Evolutionary conservation across 805 yeast species (phyloP), one percentile per base, ranked within the genome.

Genomic region (Pichia cephalocereana): DNA sequence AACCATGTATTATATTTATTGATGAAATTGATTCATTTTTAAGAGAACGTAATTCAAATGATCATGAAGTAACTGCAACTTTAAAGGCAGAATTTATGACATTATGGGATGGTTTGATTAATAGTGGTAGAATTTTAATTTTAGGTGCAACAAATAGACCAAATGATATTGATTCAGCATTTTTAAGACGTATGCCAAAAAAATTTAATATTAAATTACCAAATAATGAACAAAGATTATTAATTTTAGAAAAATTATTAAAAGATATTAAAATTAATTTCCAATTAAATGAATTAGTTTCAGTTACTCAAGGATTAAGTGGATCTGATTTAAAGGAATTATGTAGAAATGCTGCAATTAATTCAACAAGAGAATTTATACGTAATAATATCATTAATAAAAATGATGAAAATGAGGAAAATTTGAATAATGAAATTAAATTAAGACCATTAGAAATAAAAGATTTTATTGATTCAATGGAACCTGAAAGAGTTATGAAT

Each of bases 41-140:
- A 56, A 77, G 97, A 56, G 96, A 88, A 60, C 75, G 99, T 53
- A 76, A 83, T 18, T 76, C 87, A 1, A 71, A 74, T 44, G 99
- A 91, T 66, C 97, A 91, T 67, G 99, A 91, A 66, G 89, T 87
- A n/a, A 89, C 96, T 31, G 87, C 96, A 0, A 83, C 84, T 76
- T 71, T 91, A 52, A 91, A 91, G 66, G 96, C 98, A 0, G 98
- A 91, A 65, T 93, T 91, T 60, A 91, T 91, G 97, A 88, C 96
- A 0, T 69, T 91, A 45, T 91, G 98, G 98, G 99, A 91, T 64
- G 99, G 99, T 0, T 70, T 91, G 32, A 67, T 77, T 8, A 75
- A 85, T 10, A 63, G 67, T n/a, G 95, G 96, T 2, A 73, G 96
- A 43, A 77, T 93, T 6, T 69, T 91, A 70, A 88, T 91, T 2